Evolutionary conservation across 2,329 filamentous ascomycete species (phyloP).

Genomic region (Talaromyces piceae): DNA sequence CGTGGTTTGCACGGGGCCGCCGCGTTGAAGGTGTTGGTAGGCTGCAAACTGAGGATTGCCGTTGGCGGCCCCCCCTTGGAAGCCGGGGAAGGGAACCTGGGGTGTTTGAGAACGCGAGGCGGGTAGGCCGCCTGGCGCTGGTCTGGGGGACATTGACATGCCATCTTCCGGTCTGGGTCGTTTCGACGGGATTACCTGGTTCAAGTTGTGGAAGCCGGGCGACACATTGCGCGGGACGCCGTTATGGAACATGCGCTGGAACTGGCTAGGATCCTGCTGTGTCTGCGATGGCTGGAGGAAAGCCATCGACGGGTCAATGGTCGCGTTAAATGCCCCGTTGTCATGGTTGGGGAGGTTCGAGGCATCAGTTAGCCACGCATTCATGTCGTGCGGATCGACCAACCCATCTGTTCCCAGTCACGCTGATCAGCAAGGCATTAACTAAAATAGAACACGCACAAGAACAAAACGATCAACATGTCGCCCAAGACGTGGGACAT

Average conservation of each 20-base stretch:
- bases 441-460: slow-evolving; percentile 4
- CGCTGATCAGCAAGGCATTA: slow-evolving; percentile 20
- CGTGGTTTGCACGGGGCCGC: slow-evolving; percentile 73
- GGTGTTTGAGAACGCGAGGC: slow-evolving; percentile 89
- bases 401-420: slow-evolving; percentile 37
- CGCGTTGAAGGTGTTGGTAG: slow-evolving; percentile 67
- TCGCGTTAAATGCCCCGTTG: slow-evolving; percentile 42
- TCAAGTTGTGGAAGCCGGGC: slow-evolving; percentile 69
- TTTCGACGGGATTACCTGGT: slow-evolving; percentile 83
- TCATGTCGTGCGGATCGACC: slow-evolving; percentile 42
- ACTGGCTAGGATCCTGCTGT: slow-evolving; percentile 45
- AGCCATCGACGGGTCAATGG: slow-evolving; percentile 41
- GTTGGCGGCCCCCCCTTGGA: slow-evolving; percentile 58
- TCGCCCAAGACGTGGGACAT: not conserved
- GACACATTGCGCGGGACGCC: slow-evolving; percentile 76
- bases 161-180: slow-evolving; percentile 79
- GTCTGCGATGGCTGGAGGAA: slow-evolving; percentile 41
- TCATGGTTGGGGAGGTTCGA: slow-evolving; percentile 41
- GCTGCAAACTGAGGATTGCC: slow-evolving; percentile 53
- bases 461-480: slow-evolving; percentile 5
- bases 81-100: slow-evolving; percentile 64
- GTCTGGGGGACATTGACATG: slow-evolving; percentile 72
- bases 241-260: slow-evolving; percentile 72
- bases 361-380: slow-evolving; percentile 44
- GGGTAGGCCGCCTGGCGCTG: slow-evolving; percentile 64